Percentiles rank a stretch among this genome's conserved stretches.
These are phyloP conservation scores for Lyophyllum atratum DNA, from an alignment of 768 basidiomycete genomes.

Conservation along the genomic window DNA sequence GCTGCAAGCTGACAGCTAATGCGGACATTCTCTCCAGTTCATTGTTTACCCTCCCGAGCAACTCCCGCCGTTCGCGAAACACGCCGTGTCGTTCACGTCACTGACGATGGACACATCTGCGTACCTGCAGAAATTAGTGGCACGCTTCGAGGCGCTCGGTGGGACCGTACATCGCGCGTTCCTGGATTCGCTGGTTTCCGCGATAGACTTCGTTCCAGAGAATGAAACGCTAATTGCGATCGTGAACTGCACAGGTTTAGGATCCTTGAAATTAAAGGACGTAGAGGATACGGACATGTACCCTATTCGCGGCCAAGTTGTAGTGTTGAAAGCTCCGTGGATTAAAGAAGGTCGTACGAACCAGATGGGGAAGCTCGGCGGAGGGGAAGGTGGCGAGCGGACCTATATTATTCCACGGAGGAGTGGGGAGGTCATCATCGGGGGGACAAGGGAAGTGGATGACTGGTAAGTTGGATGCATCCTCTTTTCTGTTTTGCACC, in stretches of 20 bases:
- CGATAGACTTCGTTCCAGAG: constrained; percentile 2
- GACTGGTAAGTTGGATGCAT: constrained; percentile 9
- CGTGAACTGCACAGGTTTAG: constrained; percentile 16
- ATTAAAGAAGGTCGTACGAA: constrained; percentile 17
- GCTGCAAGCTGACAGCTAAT: neutral
- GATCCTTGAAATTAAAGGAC: constrained; percentile 9
- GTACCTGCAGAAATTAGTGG: constrained; percentile 11
- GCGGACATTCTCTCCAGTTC: constrained; percentile 1
- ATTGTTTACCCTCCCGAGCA: neutral
- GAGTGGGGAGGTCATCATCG: constrained; percentile 18
- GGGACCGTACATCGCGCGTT: constrained; percentile 7
- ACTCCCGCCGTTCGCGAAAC: constrained; percentile 4
- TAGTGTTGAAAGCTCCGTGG: constrained; percentile 16
- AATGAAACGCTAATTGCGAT: neutral
- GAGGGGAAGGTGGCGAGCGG: constrained; percentile 11
- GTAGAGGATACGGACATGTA: constrained; percentile 10
- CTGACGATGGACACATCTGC: constrained; percentile 13
- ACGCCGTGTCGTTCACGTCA: constrained; percentile 17
- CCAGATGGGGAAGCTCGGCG: constrained; percentile 12
- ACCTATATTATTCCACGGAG: constrained; percentile 17
- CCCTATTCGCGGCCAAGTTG: constrained; percentile 15
- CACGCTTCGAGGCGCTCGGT: constrained; percentile 8
- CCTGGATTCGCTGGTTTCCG: constrained; percentile 7
- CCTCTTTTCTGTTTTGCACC: neutral
- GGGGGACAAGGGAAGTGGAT: constrained; percentile 15